Evolutionary conservation across 2,329 filamentous ascomycete genomes (phyloP), one percentile per base, ranked within the genome.

Genomic region (Aspergillus novoparasiticus): DNA sequence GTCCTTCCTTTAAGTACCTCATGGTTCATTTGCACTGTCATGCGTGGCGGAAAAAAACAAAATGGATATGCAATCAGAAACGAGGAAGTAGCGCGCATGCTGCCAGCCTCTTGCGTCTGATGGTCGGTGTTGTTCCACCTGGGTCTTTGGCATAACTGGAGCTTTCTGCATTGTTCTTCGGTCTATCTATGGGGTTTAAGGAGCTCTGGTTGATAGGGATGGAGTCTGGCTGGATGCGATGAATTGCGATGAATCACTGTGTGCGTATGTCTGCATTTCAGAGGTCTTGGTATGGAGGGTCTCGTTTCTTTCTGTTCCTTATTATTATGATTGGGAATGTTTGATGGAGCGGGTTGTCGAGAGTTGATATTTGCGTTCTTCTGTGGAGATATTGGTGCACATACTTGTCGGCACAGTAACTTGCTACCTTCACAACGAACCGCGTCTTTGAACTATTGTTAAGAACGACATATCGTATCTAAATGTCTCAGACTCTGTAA

Each of bases 171-270:
- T 57, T 48, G 28, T 57, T 58, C 62, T 60, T 45, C 36, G 53
- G 30, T 61, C 57, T 51, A 58, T 36, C 56, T 32, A 34, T 60
- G 60, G 53, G 43, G 50, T 62, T 66, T 57, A 50, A 51, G 50
- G 57, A 58, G 56, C 61, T 58, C 45, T 62, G 62, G 58, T 63
- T 57, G 43, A 62, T 43, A 28, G 62, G 59, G 28, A 61, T 45
- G 59, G 50, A 66, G 57, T 67, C 55, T 16, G 58, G 59, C 55
- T 59, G 58, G 57, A 61, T 55, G 58, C 32, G 56, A 63, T 41
- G 63, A 39, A 57, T 41, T 50, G 60, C 57, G 51, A 62, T 58
- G 57, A 62, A 60, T 57, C 50, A 53, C 36, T 57, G 50, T 57
- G 45, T 59, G 54, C 23, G 53, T 34, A 36, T 63, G 61, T n/a